Evolutionary conservation across 371 early-diverging fungal genomes (phyloP).

Genomic region (Blakeslea trispora): DNA sequence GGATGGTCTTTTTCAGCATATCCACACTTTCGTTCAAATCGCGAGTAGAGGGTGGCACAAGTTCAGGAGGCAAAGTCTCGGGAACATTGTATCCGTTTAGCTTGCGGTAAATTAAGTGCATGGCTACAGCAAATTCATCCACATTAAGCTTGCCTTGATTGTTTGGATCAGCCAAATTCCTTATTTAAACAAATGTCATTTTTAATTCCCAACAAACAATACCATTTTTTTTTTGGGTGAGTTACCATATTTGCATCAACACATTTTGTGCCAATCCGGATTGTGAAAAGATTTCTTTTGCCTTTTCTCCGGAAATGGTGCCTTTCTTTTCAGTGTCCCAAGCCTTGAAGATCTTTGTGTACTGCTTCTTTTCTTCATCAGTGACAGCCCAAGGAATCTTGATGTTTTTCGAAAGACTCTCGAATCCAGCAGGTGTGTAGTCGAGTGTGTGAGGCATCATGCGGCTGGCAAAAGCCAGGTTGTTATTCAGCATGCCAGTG

Average conservation of each 20-base stretch:
- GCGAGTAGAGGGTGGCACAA: slow-evolving; percentile 80
- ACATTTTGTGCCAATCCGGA: slow-evolving; percentile 80
- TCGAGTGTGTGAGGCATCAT: slow-evolving; percentile 50
- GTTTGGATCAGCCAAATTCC: slow-evolving; percentile 83
- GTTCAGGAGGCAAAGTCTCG: slow-evolving; percentile 71
- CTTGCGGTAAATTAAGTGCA: slow-evolving; percentile 88
- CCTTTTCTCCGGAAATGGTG: slow-evolving; percentile 77
- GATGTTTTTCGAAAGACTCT: slow-evolving; percentile 31
- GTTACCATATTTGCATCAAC: slow-evolving; percentile 85
- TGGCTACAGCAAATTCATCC: slow-evolving; percentile 93
- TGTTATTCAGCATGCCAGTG: slow-evolving; percentile 45
- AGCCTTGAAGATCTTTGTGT: slow-evolving; percentile 82
- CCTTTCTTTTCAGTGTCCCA: slow-evolving; percentile 84
- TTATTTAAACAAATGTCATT: no score
- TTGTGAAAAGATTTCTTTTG: slow-evolving; percentile 82
- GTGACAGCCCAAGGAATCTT: slow-evolving; percentile 82
- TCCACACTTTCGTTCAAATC: slow-evolving; percentile 61
- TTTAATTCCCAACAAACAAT: no score
- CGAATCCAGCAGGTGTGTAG: slow-evolving; percentile 27
- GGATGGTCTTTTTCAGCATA: slow-evolving; percentile 55
- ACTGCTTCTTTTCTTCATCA: slow-evolving; percentile 75
- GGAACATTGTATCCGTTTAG: slow-evolving; percentile 82
- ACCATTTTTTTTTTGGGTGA: background rate
- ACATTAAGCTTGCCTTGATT: slow-evolving; percentile 85
- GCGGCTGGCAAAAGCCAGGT: slow-evolving; percentile 40